Base-by-base conservation (phyloP, 2,329 filamentous ascomycete genomes). In the Aspergillus sp. region DNA sequence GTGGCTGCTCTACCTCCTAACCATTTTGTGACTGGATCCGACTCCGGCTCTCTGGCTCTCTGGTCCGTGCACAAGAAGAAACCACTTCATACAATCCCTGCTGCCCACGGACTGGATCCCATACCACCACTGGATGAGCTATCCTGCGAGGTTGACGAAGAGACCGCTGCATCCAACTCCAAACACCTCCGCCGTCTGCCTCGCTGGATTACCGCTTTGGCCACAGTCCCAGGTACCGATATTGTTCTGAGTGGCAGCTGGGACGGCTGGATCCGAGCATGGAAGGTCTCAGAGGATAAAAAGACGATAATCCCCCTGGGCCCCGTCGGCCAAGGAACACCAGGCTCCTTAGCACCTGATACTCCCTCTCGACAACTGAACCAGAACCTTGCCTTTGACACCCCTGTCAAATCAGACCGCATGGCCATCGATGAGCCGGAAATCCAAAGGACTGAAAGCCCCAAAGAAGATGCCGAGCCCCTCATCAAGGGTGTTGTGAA, bases 41-140 rank as follows among this genome's bases (percentile, higher is more conserved):
- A 98, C 69, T 95, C 93, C 56, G 93, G 93, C 42, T 80, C 85
- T 5, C 74, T 98, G 40, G 85, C 83, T 1, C 78, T 97, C 9
- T 97, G 91, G 91, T 89, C 83, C 48, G 76, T 90, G 19, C 80
- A 90, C 62, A 95, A 95, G 73, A 98, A 98, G 78, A 97, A 97
- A 68, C 86, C 93, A 1, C 75, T 98, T 7, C 86, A 84, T 67
- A 86, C 88, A 3, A 71, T 93, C 36, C 78, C 85, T 2, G 75
- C 88, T 28, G 90, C 91, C 4, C 93, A 98, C 66, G 93, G 93
- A 29, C 72, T 94, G 40, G 90, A 96, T 47, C 80, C 83, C 4
- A 74, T 85, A 2, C 70, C 90, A 40, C 72, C 76, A 3, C 77
- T 85, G 1, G 76, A 84, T 13, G 76, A 88, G 54, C 80, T 83